Percentiles rank a stretch among this genome's conserved stretches.
These are phyloP conservation scores for Diaporthe sp. DNA, from an alignment of 2,329 filamentous ascomycete species.

Conservation along the genomic window DNA sequence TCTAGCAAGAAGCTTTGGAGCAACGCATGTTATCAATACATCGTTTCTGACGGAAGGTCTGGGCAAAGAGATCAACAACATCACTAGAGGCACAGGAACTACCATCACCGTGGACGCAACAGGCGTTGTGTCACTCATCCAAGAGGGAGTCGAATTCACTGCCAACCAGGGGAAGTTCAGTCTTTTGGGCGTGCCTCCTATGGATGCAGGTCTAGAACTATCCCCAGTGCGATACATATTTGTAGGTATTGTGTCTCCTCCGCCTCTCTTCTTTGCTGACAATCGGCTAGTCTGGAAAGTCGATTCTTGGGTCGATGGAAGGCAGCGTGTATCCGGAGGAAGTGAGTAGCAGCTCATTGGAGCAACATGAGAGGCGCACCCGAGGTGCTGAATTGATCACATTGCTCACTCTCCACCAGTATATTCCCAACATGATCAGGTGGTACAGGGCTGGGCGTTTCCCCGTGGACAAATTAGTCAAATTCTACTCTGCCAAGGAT, in stretches of 20 bases:
- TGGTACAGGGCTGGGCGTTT: background rate
- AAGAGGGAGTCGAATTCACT: background rate
- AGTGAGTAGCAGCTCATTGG: background rate
- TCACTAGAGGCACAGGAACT: background rate
- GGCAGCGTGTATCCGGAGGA: background rate
- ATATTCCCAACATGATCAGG: background rate
- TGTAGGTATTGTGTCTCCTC: background rate
- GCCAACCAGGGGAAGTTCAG: conserved; percentile 2
- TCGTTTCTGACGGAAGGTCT: background rate
- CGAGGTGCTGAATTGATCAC: too few species aligned
- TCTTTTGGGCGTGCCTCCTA: background rate
- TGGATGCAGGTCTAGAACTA: background rate
- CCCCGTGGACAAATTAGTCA: background rate
- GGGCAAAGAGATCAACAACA: background rate
- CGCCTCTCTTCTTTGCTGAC: background rate
- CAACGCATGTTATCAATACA: background rate
- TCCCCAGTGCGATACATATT: background rate
- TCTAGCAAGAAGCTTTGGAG: background rate
- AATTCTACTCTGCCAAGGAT: background rate
- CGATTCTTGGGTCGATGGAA: background rate
- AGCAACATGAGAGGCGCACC: too few species aligned
- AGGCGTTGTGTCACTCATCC: background rate
- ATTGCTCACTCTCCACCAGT: background rate
- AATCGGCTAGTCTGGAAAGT: background rate
- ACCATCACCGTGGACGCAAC: background rate